Conservation (phyloP, 75 land plant genomes). For the Cupressus sempervirens region DNA sequence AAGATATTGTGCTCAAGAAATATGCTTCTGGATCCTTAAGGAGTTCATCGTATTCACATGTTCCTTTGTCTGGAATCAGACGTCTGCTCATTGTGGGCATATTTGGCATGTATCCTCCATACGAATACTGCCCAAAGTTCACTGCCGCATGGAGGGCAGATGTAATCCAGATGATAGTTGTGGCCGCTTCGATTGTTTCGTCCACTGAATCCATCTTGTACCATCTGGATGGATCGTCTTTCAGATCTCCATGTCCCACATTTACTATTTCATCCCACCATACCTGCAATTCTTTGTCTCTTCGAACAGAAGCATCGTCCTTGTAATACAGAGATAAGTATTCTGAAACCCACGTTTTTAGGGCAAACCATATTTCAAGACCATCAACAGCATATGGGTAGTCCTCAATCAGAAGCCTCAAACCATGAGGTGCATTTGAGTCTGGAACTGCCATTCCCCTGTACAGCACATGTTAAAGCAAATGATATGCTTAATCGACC, state of each 20-base stretch:
- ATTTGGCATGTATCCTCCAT: too few relatives aligned
- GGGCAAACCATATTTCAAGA: slow-evolving; percentile 51
- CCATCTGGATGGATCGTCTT: slow-evolving; percentile 12
- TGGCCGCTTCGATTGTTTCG: slow-evolving; percentile 19
- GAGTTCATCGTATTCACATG: slow-evolving; percentile 53
- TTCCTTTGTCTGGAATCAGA: slow-evolving; percentile 64
- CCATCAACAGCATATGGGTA: slow-evolving; percentile 83
- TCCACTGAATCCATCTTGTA: slow-evolving; percentile 24
- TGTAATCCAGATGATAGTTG: slow-evolving; percentile 48
- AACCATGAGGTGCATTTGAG: slow-evolving; percentile 48
- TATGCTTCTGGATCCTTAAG: slow-evolving; percentile 41
- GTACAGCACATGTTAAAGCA: slow-evolving; percentile 5
- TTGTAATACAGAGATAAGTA: slow-evolving; percentile 67
- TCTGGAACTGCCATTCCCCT: slow-evolving; percentile 79
- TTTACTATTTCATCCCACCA: slow-evolving; percentile 88
- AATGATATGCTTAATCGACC: background rate
- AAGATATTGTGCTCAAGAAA: slow-evolving; percentile 48
- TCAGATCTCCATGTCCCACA: slow-evolving; percentile 48
- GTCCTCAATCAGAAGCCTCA: slow-evolving; percentile 75
- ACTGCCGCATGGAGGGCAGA: slow-evolving; percentile 59
- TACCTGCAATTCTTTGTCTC: slow-evolving; percentile 64
- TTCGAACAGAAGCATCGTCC: slow-evolving; percentile 29
- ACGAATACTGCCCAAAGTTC: too few relatives aligned
- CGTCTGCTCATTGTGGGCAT: slow-evolving; percentile 54
- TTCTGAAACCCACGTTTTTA: slow-evolving; percentile 63